Conservation (phyloP, 768 basidiomycete species). For the Suillus subluteus region DNA sequence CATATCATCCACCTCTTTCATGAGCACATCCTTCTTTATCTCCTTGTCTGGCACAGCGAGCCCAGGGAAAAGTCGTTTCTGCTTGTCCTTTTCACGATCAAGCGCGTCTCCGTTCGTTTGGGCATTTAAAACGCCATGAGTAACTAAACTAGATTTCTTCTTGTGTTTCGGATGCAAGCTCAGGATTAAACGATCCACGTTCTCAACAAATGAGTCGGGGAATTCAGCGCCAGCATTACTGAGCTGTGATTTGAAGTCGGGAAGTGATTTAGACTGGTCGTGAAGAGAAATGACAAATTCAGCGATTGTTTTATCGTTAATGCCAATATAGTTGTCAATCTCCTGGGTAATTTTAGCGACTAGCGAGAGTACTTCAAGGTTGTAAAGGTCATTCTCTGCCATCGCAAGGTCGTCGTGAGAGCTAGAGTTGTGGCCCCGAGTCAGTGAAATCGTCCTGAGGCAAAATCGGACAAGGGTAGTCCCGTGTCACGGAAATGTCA, state of each 20-base stretch:
- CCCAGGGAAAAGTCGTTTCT: slow-evolving; percentile 88
- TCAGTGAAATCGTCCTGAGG: too few relatives aligned
- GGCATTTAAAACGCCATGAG: slow-evolving; percentile 40
- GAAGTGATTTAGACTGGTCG: slow-evolving; percentile 76
- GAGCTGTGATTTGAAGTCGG: slow-evolving; percentile 82
- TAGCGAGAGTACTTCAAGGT: slow-evolving; percentile 91
- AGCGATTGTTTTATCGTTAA: slow-evolving; percentile 91
- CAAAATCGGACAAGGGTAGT: too few relatives aligned
- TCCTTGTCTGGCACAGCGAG: slow-evolving; percentile 79
- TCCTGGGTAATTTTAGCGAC: slow-evolving; percentile 93
- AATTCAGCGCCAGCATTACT: slow-evolving; percentile 80
- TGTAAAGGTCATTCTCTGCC: slow-evolving; percentile 80
- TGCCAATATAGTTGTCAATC: slow-evolving; percentile 81
- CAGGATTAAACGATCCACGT: slow-evolving; percentile 92
- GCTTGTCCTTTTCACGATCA: slow-evolving; percentile 66
- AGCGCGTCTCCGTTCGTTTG: slow-evolving; percentile 35
- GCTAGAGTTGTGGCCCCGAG: slow-evolving; percentile 5
- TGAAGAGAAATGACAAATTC: slow-evolving; percentile 95
- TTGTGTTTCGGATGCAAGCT: slow-evolving; percentile 96
- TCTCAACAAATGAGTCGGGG: slow-evolving; percentile 88
- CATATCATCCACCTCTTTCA: slow-evolving; percentile 89
- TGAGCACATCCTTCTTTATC: slow-evolving; percentile 74
- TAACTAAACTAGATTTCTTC: slow-evolving; percentile 51
- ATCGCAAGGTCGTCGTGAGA: slow-evolving; percentile 38
- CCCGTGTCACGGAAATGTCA: too few relatives aligned